Conservation (phyloP, 2,329 filamentous ascomycete genomes). For the Cryphonectria parasitica region DNA sequence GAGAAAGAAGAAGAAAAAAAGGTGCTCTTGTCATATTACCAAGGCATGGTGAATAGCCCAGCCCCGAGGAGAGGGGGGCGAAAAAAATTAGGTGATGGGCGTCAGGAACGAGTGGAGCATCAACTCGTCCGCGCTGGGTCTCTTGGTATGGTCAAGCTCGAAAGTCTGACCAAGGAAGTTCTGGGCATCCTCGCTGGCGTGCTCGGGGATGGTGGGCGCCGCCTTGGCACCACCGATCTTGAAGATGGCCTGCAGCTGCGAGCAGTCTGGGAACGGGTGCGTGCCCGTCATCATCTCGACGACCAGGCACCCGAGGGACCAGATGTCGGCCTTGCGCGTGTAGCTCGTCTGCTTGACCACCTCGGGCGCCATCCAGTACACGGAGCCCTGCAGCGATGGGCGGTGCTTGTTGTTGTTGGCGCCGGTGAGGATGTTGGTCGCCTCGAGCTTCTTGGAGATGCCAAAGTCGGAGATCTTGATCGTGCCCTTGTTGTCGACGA, state of each 20-base stretch:
- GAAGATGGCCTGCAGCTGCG: constrained; percentile 96
- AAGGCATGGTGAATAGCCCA: background rate
- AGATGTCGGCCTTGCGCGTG: constrained; percentile 97
- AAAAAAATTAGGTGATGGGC: constrained; percentile 61
- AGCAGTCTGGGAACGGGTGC: constrained; percentile 96
- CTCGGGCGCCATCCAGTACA: constrained; percentile 99
- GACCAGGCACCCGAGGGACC: constrained; percentile 94
- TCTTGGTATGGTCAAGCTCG: constrained; percentile 90
- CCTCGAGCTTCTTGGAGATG: constrained; percentile 97
- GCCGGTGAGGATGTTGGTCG: constrained; percentile 77
- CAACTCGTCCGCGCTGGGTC: constrained; percentile 90
- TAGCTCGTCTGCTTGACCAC: constrained; percentile 98
- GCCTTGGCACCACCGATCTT: constrained; percentile 92
- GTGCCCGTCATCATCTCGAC: constrained; percentile 99
- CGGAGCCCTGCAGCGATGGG: constrained; percentile 89
- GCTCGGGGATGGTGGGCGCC: constrained; percentile 84
- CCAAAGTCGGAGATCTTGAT: constrained; percentile 99
- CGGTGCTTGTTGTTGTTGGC: constrained; percentile 70
- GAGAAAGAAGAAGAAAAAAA: background rate
- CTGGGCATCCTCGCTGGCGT: constrained; percentile 81
- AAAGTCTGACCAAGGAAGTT: constrained; percentile 88
- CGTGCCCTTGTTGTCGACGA: constrained; percentile 97
- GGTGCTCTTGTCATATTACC: background rate
- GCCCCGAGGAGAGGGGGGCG: background rate
- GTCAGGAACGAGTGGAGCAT: constrained; percentile 82